phyloP scores from a whole-genome alignment of 2,329 filamentous ascomycete genomes.

The Cyanodermella asteris region DNA sequence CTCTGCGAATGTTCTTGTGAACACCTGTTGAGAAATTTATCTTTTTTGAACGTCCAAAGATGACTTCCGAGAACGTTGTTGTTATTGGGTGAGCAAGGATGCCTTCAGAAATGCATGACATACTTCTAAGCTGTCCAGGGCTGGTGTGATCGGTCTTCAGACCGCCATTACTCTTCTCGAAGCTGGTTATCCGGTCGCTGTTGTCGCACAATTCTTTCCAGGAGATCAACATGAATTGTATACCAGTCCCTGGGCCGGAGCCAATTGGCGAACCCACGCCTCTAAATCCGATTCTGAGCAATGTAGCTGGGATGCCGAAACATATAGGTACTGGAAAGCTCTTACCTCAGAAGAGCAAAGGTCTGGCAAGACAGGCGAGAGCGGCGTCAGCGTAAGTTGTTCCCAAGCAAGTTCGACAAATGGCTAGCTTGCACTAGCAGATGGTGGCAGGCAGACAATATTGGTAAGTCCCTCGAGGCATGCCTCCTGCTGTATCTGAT shows the following conservation, averaged over 20 bases:
- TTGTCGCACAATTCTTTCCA: conserved; percentile 22
- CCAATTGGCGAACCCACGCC: conserved; percentile 25
- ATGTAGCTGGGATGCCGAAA: conserved; percentile 21
- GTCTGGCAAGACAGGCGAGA: conserved; percentile 10
- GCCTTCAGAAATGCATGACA: too few species aligned
- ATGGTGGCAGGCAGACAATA: background rate
- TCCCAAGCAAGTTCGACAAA: conserved; percentile 5
- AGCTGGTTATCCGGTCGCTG: conserved; percentile 18
- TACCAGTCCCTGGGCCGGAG: conserved; percentile 20
- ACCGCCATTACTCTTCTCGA: conserved; percentile 21
- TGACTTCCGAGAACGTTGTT: too few species aligned
- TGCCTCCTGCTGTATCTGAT: background rate
- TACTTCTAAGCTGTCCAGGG: too few species aligned
- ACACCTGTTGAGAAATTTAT: too few species aligned
- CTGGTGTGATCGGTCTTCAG: conserved; percentile 25
- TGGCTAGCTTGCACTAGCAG: conserved; percentile 7
- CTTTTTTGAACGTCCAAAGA: too few species aligned
- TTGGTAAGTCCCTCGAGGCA: background rate
- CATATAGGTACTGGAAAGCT: conserved; percentile 22
- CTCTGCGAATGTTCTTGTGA: too few species aligned
- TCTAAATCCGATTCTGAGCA: conserved; percentile 12
- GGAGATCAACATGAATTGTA: conserved; percentile 13
- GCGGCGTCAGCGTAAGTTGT: conserved; percentile 9
- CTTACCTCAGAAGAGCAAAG: conserved; percentile 12
- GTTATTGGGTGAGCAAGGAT: too few species aligned